Conservation (phyloP, 2,329 filamentous ascomycete genomes). For the Talaromyces sp. region DNA sequence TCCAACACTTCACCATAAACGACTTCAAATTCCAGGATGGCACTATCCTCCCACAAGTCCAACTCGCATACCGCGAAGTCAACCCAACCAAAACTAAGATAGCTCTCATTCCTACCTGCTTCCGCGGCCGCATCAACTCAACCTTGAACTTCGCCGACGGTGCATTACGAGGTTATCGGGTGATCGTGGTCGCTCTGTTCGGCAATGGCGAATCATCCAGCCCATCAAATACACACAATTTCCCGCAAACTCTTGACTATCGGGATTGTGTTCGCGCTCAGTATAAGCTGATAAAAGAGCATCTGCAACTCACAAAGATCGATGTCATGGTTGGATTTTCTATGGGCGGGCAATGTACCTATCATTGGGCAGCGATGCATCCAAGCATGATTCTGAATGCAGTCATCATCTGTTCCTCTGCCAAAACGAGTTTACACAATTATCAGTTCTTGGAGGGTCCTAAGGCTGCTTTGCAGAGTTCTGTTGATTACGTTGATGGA, state of each 20-base stretch:
- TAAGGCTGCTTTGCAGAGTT: slow-evolving; percentile 40
- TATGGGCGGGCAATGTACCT: slow-evolving; percentile 51
- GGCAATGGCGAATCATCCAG: slow-evolving; percentile 50
- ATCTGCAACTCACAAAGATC: slow-evolving; percentile 34
- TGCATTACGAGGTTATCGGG: slow-evolving; percentile 40
- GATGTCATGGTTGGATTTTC: slow-evolving; percentile 48
- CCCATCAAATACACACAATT: slow-evolving; percentile 44
- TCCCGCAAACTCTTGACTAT: slow-evolving; percentile 41
- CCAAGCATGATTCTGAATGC: slow-evolving; percentile 40
- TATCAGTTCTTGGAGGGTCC: slow-evolving; percentile 49
- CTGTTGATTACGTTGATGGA: slow-evolving; percentile 40
- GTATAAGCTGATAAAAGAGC: slow-evolving; percentile 36
- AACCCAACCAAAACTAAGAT: slow-evolving; percentile 37
- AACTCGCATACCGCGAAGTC: slow-evolving; percentile 43
- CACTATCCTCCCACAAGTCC: slow-evolving; percentile 30
- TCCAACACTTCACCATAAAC: slow-evolving; percentile 34
- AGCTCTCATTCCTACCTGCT: slow-evolving; percentile 55
- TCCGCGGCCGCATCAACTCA: slow-evolving; percentile 49
- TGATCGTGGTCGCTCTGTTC: slow-evolving; percentile 48
- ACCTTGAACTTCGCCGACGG: slow-evolving; percentile 49
- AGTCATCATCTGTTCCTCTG: slow-evolving; percentile 46
- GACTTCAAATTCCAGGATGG: slow-evolving; percentile 40
- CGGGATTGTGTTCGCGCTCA: slow-evolving; percentile 45
- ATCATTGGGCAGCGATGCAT: slow-evolving; percentile 48
- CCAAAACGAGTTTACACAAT: slow-evolving; percentile 47